Evolutionary conservation across 805 yeast genomes (phyloP).

Genomic region (Lipomyces yamadae): DNA sequence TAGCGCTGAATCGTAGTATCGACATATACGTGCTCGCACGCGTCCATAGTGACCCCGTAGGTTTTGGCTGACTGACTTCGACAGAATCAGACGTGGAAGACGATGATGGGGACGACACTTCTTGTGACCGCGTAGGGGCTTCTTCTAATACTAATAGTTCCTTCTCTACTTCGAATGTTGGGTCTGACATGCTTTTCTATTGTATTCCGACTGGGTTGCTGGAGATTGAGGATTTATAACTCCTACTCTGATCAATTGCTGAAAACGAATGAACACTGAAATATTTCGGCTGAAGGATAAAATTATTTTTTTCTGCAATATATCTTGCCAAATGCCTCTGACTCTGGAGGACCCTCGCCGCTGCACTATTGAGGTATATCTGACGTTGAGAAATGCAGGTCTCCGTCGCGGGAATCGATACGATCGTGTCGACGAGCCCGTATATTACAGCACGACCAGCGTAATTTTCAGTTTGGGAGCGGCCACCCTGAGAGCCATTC

Average conservation of each 20-base stretch:
- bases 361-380: too few species aligned
- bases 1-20: conserved; percentile 45
- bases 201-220: background rate
- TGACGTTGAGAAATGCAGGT: background rate
- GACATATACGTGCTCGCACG: conserved; percentile 8
- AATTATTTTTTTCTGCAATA: background rate
- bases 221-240: background rate
- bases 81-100: background rate
- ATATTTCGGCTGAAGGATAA: background rate
- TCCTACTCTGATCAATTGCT: background rate
- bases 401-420: background rate
- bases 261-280: background rate
- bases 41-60: background rate
- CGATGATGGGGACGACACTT: background rate
- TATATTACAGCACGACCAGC: conserved; percentile 6
- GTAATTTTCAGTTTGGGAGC: conserved; percentile 5
- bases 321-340: background rate
- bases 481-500: too few species aligned
- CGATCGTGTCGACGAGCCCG: conserved; percentile 9
- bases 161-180: background rate
- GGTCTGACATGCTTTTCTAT: background rate
- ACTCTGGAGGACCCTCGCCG: background rate
- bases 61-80: background rate
- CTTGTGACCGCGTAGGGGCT: background rate
- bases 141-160: background rate